Percentiles rank a stretch among this genome's conserved stretches.
phyloP scores from a whole-genome alignment of 192 early-diverging fungal genomes.

The Geosiphon pyriformis region DNA sequence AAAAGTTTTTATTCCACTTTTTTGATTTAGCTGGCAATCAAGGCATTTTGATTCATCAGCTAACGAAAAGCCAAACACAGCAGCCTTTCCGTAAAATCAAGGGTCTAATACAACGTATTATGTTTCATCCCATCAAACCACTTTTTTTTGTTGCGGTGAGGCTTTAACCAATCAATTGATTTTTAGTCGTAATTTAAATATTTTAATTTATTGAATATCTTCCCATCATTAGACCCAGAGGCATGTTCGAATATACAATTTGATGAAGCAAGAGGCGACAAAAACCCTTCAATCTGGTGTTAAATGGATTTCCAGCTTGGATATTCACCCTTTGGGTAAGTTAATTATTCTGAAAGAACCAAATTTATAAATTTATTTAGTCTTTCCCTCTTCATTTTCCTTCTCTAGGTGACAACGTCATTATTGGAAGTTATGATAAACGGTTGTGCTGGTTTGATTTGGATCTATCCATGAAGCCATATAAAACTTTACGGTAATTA shows the following conservation, averaged over 20 bases:
- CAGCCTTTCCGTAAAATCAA: conserved; percentile 87
- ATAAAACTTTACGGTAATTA: conserved; percentile 75
- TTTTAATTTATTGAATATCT: not conserved
- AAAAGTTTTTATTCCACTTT: not conserved
- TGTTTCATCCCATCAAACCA: conserved; percentile 92
- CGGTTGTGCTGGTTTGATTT: conserved; percentile 96
- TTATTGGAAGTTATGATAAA: conserved; percentile 94
- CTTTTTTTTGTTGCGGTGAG: conserved; percentile 84
- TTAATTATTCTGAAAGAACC: not conserved
- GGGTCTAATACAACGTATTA: conserved; percentile 79
- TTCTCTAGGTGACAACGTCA: conserved; percentile 74
- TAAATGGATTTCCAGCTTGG: conserved; percentile 95
- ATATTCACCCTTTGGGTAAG: conserved; percentile 83
- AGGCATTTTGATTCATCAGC: conserved; percentile 88
- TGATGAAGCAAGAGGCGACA: conserved; percentile 78
- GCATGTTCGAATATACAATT: conserved; percentile 89
- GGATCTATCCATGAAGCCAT: conserved; percentile 89
- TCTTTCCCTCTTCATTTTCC: too few relatives aligned
- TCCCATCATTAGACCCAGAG: conserved; percentile 88
- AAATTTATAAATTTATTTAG: too few relatives aligned
- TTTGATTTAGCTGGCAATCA: conserved; percentile 39
- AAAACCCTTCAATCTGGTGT: conserved; percentile 81
- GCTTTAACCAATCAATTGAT: not conserved
- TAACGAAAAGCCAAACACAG: conserved; percentile 83
- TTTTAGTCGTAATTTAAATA: not conserved